Evolutionary conservation across 352 stramenopile genomes (phyloP).

Genomic region (Globisporangium abappressorium): DNA sequence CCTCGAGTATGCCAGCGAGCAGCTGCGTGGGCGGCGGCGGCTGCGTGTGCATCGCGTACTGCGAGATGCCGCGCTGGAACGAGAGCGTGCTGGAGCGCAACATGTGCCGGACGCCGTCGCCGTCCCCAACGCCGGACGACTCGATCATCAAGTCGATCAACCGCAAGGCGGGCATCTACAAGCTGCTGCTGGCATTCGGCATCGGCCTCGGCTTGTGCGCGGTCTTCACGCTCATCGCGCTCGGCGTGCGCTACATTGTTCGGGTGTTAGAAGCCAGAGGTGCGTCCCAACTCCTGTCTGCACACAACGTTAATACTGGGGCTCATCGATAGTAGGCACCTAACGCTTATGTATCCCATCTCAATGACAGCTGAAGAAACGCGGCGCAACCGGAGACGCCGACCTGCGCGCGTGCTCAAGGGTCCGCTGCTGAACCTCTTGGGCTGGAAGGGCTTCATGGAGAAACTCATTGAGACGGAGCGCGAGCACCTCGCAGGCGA

Average conservation of each 20-base stretch:
- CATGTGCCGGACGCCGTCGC: not conserved
- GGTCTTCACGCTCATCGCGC: slow-evolving; percentile 4
- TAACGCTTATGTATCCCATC: not conserved
- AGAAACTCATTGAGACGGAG: slow-evolving; percentile 48
- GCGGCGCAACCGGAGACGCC: slow-evolving; percentile 11
- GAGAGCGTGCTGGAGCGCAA: slow-evolving; percentile 19
- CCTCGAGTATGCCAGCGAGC: slow-evolving; percentile 14
- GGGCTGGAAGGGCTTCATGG: slow-evolving; percentile 47
- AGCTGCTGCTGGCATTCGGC: slow-evolving; percentile 10
- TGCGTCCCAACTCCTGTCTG: not conserved
- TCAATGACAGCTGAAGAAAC: not conserved
- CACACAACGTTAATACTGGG: too few species aligned
- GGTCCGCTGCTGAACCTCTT: slow-evolving; percentile 42
- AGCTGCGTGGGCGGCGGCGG: slow-evolving; percentile 33
- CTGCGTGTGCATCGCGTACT: slow-evolving; percentile 44
- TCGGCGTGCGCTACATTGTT: slow-evolving; percentile 8
- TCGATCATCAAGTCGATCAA: not conserved
- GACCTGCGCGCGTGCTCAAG: slow-evolving; percentile 20
- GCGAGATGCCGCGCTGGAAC: slow-evolving; percentile 26
- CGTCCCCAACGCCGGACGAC: not conserved
- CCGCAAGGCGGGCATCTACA: not conserved
- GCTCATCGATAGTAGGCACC: too few species aligned
- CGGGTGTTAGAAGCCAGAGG: slow-evolving; percentile 3
- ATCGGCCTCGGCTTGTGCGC: slow-evolving; percentile 10
- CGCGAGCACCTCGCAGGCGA: slow-evolving; percentile 22